Evolutionary conservation across 2,329 filamentous ascomycete genomes (phyloP), one percentile per base, ranked within the genome.

Genomic region (Xylaria hypoxylon): DNA sequence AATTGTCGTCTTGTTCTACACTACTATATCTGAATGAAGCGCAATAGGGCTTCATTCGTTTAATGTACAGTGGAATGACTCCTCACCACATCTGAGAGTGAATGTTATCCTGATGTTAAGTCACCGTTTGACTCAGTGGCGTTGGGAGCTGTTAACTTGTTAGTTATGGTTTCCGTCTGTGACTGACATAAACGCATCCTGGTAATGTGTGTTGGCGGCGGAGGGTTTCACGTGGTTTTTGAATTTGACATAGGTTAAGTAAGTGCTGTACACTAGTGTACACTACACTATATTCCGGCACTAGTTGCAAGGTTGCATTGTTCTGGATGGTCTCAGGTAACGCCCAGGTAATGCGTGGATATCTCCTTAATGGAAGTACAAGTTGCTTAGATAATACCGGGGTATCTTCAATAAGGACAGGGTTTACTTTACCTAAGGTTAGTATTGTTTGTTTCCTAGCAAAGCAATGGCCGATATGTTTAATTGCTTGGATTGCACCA

Each of bases 321-420:
- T 50, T 50, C 19, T 72, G 73, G 71, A 68, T 64, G 59, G 73
- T 75, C 47, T 75, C 73, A 75, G 73, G 73, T 74, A 67, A 70
- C 62, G 68, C 47, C 74, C 73, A 75, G 73, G 73, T 74, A 67
- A 70, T 63, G 68, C 72, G 59, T 31, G 44, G 48, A 38, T 56
- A 47, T 59, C 28, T 48, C 62, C 55, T 58, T 48, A 17, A 52
- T 5, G n/a, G 35, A 45, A 58, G 59, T 64, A 61, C 48, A 44
- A 35, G 60, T 58, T 68, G 69, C 70, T 69, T 71, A 71, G 57
- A 44, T 64, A 64, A 64, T 47, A 59, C n/a, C 15, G 28, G 13
- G 15, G 26, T 10, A 31, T 35, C 10, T 13, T 47, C 13, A 15
- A 62, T 26, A n/a, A 53, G 48, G 48, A 28, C 31, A 13, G 22